Evolutionary conservation across 2,329 filamentous ascomycete genomes (phyloP).

Genomic region (Chaetomium strumarium): DNA sequence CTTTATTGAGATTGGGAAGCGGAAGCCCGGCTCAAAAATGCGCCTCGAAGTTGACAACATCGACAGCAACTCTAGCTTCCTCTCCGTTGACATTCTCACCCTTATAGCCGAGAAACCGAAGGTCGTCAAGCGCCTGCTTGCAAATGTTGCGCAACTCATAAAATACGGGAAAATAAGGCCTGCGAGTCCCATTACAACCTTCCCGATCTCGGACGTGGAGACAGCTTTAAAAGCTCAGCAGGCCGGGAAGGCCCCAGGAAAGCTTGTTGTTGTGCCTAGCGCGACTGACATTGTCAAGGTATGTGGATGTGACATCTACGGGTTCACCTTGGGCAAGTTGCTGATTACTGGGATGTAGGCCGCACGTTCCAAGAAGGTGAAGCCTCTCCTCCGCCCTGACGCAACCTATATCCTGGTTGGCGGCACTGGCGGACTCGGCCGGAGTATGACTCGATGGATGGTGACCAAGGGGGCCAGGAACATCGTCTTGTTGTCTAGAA

Average conservation of each 20-base stretch:
- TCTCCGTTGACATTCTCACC: conserved; percentile 41
- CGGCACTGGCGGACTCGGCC: conserved; percentile 46
- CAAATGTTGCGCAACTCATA: conserved; percentile 34
- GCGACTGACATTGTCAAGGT: conserved; percentile 39
- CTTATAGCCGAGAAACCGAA: conserved; percentile 39
- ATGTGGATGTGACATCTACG: conserved; percentile 1
- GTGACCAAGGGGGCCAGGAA: conserved; percentile 41
- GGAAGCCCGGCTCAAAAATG: conserved; percentile 29
- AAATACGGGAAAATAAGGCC: conserved; percentile 31
- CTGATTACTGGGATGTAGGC: conserved; percentile 20
- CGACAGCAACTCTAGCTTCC: conserved; percentile 41
- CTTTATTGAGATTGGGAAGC: conserved; percentile 41
- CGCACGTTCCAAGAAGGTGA: conserved; percentile 32
- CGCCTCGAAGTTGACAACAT: conserved; percentile 46
- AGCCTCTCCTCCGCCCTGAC: conserved; percentile 34
- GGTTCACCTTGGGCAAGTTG: background rate
- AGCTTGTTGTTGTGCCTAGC: conserved; percentile 37
- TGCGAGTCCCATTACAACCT: conserved; percentile 31
- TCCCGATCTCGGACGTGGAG: conserved; percentile 35
- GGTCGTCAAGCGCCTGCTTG: conserved; percentile 35
- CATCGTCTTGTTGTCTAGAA: conserved; percentile 44
- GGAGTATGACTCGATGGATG: conserved; percentile 46
- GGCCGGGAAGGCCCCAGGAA: background rate
- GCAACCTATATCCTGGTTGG: conserved; percentile 47
- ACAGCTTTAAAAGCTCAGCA: background rate